Percentiles rank a stretch among this genome's conserved stretches.
phyloP scores from a whole-genome alignment of 2,329 filamentous ascomycete species.

The Lecanosticta acicola region DNA sequence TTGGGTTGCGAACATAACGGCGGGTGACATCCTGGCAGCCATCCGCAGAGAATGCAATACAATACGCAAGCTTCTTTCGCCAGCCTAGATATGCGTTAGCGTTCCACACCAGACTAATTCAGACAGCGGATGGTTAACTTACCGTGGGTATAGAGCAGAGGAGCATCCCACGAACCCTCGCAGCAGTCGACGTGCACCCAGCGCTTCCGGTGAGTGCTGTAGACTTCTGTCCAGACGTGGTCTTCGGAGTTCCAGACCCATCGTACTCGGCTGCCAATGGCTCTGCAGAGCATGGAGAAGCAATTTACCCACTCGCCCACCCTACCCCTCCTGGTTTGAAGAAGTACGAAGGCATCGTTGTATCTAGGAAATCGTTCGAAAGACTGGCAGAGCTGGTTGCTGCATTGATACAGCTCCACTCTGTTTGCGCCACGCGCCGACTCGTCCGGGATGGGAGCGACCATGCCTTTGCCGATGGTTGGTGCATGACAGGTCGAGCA shows the following conservation, averaged over 20 bases:
- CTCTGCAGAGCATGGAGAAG: slow-evolving; percentile 96
- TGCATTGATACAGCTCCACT: slow-evolving; percentile 88
- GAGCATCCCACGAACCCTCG: slow-evolving; percentile 93
- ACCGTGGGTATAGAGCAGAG: slow-evolving; percentile 83
- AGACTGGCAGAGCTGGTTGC: slow-evolving; percentile 64
- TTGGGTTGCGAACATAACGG: slow-evolving; percentile 63
- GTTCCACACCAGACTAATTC: slow-evolving; percentile 2
- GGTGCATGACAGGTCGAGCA: slow-evolving; percentile 77
- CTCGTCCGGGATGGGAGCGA: slow-evolving; percentile 80
- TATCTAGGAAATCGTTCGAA: slow-evolving; percentile 91
- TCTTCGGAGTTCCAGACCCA: slow-evolving; percentile 99
- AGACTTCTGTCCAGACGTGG: slow-evolving; percentile 96
- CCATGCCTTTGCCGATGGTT: slow-evolving; percentile 77
- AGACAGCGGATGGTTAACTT: slow-evolving; percentile 27
- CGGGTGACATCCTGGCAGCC: slow-evolving; percentile 65
- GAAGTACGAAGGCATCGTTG: slow-evolving; percentile 85
- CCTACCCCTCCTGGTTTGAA: slow-evolving; percentile 80
- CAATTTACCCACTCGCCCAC: slow-evolving; percentile 97
- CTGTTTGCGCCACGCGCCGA: slow-evolving; percentile 77
- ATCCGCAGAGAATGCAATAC: slow-evolving; percentile 91
- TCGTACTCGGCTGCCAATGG: slow-evolving; percentile 80
- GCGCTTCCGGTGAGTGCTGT: slow-evolving; percentile 84
- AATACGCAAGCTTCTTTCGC: slow-evolving; percentile 95
- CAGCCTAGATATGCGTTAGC: slow-evolving; percentile 53
- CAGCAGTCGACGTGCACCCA: slow-evolving; percentile 98